phyloP scores from a whole-genome alignment of 1,139 yeast genomes.

The Scheffersomyces segobiensis region DNA sequence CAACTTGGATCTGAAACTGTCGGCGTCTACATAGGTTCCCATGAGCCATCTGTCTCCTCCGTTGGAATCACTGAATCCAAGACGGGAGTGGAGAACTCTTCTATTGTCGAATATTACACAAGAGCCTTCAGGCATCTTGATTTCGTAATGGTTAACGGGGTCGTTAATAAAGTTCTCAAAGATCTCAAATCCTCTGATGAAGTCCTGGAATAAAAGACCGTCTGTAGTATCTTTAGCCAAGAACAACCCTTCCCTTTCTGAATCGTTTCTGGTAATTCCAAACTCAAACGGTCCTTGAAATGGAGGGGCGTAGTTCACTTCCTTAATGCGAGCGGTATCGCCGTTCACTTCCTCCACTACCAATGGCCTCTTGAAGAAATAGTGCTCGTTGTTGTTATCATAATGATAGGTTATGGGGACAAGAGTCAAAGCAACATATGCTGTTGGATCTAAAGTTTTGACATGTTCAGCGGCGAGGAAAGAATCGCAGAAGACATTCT shows the following conservation, averaged over 20 bases:
- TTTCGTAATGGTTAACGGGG: conserved; percentile 54
- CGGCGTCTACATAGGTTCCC: conserved; percentile 78
- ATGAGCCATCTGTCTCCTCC: conserved; percentile 71
- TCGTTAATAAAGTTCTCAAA: conserved; percentile 64
- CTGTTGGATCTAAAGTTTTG: conserved; percentile 55
- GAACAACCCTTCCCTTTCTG: conserved; percentile 5
- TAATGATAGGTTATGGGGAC: conserved; percentile 76
- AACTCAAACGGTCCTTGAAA: conserved; percentile 79
- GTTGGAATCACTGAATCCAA: conserved; percentile 51
- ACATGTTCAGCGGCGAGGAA: conserved; percentile 65
- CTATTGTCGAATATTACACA: conserved; percentile 77
- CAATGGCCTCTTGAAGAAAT: conserved; percentile 65
- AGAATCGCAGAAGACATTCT: conserved; percentile 73
- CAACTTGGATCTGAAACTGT: conserved; percentile 65
- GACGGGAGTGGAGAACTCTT: conserved; percentile 69
- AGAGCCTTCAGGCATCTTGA: conserved; percentile 60
- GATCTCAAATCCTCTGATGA: conserved; percentile 55
- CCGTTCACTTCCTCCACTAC: conserved; percentile 51
- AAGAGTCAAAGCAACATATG: conserved; percentile 60
- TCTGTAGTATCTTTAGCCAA: conserved; percentile 4
- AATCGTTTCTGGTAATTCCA: conserved; percentile 41
- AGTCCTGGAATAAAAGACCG: conserved; percentile 42
- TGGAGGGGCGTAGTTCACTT: conserved; percentile 79
- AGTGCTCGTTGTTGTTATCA: conserved; percentile 62
- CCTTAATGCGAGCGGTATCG: conserved; percentile 46